phyloP scores from a whole-genome alignment of 2,329 filamentous ascomycete species.

The Nakataea oryzae region DNA sequence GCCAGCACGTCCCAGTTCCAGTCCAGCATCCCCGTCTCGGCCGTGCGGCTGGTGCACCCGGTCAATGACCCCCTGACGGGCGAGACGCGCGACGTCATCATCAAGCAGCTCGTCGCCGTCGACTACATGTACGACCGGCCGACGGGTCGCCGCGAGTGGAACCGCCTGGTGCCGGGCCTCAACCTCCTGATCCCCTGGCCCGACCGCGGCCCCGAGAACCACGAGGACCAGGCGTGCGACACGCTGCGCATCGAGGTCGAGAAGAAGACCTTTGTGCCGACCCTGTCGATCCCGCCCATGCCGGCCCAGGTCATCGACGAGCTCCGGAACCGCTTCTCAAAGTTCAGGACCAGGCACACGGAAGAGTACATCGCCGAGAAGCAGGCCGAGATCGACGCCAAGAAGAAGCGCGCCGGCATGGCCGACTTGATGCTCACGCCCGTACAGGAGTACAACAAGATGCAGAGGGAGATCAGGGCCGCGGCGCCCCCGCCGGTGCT shows the following conservation, averaged over 20 bases:
- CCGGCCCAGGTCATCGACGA: constrained; percentile 73
- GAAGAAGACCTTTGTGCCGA: constrained; percentile 66
- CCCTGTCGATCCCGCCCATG: constrained; percentile 67
- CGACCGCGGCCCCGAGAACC: constrained; percentile 29
- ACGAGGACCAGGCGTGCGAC: constrained; percentile 51
- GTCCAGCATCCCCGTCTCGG: constrained; percentile 53
- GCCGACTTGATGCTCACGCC: constrained; percentile 39
- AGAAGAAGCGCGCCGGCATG: constrained; percentile 22
- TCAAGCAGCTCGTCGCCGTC: constrained; percentile 56
- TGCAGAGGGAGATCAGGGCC: constrained; percentile 38
- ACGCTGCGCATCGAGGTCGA: constrained; percentile 70
- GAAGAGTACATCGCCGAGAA: constrained; percentile 53
- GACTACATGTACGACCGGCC: constrained; percentile 38
- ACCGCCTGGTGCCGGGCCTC: constrained; percentile 57
- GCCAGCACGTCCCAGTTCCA: constrained; percentile 30
- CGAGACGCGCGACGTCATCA: constrained; percentile 60
- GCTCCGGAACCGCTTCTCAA: constrained; percentile 71
- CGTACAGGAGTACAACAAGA: constrained; percentile 47
- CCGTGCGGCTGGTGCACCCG: constrained; percentile 74
- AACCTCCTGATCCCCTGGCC: constrained; percentile 73
- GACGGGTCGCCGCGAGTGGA: constrained; percentile 35
- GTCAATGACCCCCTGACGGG: constrained; percentile 57
- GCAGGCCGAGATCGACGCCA: constrained; percentile 23
- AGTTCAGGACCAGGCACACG: constrained; percentile 73
- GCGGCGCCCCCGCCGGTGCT: constrained; percentile 45